Base-by-base conservation (phyloP, 495 filamentous ascomycete genomes). In the Filosporella fistucella region DNA sequence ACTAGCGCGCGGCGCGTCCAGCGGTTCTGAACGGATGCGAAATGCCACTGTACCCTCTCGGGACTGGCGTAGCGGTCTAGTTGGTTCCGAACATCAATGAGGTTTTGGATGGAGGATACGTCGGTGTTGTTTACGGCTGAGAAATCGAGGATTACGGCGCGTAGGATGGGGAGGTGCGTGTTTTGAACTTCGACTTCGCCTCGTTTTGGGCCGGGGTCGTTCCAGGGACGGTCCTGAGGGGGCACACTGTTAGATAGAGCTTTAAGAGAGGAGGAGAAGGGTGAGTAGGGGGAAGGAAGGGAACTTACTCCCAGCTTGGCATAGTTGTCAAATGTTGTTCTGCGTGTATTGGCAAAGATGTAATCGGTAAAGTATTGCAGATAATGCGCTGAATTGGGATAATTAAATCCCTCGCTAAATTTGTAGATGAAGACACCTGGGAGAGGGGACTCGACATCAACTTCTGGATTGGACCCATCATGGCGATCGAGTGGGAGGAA, bases 11-110 rank as follows among this genome's bases (percentile, higher is more conserved):
- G 87, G 69, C 96, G 97, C 24, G 93, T 93, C 93, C 93, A 98
- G 48, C 91, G 82, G 72, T 95, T 97, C 71, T 83, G 91, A 72
- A 98, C 87, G 67, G 84, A 84, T 10, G 90, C 88, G 52, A 98
- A 85, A 64, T 98, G 93, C 90, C 93, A 97, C 58, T 98, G 89
- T 5, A 98, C 90, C 5, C 78, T 71, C 10, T 89, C 84, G 0
- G 93, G 93, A 0, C 84, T 65, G 13, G 88, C 78, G 62, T 96
- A 95, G 12, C 84, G 77, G 64, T 97, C 93, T 16, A 98, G 81
- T 62, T 97, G 94, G 65, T 97, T 98, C 63, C 93, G 90, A 2
- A 98, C 89, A 57, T 98, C 93, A 64, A 98, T 95, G 30, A 98
- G 71, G 63, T 93, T 85, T 69, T 98, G 93, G 1, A 96, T 78